Base-by-base conservation (phyloP, 2,329 filamentous ascomycete species). In the Aspergillus fischeri region DNA sequence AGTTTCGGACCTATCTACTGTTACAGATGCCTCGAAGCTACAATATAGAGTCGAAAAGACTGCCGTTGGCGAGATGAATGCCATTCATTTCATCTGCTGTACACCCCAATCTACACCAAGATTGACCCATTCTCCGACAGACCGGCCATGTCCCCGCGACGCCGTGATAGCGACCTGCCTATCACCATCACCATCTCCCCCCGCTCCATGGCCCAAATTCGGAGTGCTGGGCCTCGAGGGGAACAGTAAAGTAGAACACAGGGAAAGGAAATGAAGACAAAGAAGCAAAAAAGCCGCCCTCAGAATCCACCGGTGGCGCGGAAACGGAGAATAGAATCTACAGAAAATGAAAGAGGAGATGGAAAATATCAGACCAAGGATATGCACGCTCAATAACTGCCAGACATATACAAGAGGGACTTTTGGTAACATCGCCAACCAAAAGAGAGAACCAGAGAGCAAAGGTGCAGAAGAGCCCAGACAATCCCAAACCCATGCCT, bases 331-430 rank as follows among this genome's bases (percentile, higher is more conserved):
- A 42, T 54, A 55, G 21, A 59, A 52, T 53, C 48, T 32, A 58
- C 49, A 52, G 57, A 48, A 59, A 60, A 55, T 57, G 57, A 57
- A 63, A 62, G 57, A 54, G 63, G 52, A 65, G 57, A 62, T 57
- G 59, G 58, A 60, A 59, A 60, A 55, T 52, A 60, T 53, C 56
- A 51, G 52, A 61, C 55, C 51, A 60, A 58, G 56, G 45, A 61
- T 63, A 73, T 73, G 70, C 70, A 73, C 72, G 73, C 71, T 73
- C 64, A 71, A 70, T 65, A 72, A 69, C 61, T 66, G 63, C 64
- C 70, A 64, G 62, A 65, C 63, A 68, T 69, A 61, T 65, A 65
- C 66, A 67, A 67, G 58, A 63, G 62, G 62, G 63, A 63, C 63
- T 63, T 68, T 69, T 68, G 59, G 60, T 27, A 60, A 59, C 28